Conservation (phyloP, 1,139 yeast species). For the Candida neerlandica region DNA sequence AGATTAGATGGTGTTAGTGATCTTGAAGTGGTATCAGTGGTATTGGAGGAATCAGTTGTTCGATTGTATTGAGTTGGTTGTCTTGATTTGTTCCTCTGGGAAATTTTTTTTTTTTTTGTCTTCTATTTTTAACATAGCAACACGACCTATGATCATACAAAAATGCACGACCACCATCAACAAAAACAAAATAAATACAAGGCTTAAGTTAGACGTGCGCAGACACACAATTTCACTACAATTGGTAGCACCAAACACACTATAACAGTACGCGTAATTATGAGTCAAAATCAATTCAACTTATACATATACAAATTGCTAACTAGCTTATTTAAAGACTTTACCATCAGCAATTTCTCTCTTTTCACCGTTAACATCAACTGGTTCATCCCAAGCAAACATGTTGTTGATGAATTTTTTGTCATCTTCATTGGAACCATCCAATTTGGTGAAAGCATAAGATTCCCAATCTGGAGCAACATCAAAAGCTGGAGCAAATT, state of each 20-base stretch:
- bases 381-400: constrained; percentile 56
- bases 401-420: constrained; percentile 47
- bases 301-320: not conserved
- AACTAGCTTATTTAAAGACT: constrained; percentile 41
- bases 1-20: no score
- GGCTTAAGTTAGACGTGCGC: no score
- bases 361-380: constrained; percentile 43
- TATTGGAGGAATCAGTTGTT: no score
- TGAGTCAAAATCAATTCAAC: constrained; percentile 6
- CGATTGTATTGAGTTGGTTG: not conserved
- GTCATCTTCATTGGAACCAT: constrained; percentile 37
- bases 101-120: not conserved
- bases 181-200: no score
- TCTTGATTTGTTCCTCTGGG: not conserved
- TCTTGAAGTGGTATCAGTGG: no score
- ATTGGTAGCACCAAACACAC: no score
- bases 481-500: constrained; percentile 83
- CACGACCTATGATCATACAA: no score
- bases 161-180: no score
- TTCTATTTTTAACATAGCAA: no score
- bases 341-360: constrained; percentile 54
- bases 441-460: constrained; percentile 46
- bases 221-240: no score
- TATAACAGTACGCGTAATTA: no score
- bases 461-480: constrained; percentile 99